These are phyloP conservation scores for Schizopora paradoxa DNA, from an alignment of 1,284 basidiomycete species.

Conservation along the genomic window DNA sequence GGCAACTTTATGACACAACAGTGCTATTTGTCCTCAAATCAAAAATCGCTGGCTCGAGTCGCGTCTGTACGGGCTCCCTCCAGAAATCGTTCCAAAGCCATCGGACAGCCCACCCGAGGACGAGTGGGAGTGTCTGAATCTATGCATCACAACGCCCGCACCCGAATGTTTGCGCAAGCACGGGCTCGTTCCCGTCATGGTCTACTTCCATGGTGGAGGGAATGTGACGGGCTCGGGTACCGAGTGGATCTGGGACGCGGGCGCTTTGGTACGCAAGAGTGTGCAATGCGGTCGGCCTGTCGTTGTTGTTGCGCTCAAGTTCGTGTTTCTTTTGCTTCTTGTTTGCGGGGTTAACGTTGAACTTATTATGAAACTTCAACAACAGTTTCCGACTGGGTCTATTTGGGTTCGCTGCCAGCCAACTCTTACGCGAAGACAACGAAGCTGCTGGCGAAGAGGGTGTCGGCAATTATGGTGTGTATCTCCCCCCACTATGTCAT, in stretches of 20 bases:
- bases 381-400: slow-evolving; percentile 68
- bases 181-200: slow-evolving; percentile 59
- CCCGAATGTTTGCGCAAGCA: slow-evolving; percentile 28
- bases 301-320: slow-evolving; percentile 73
- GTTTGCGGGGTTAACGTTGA: slow-evolving; percentile 18
- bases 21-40: slow-evolving; percentile 71
- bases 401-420: slow-evolving; percentile 64
- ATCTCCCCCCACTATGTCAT: slow-evolving; percentile 4
- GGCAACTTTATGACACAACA: too few relatives aligned
- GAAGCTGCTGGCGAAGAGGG: slow-evolving; percentile 55
- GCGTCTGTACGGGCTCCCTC: slow-evolving; percentile 53
- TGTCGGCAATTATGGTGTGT: slow-evolving; percentile 69
- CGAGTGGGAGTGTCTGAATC: slow-evolving; percentile 71
- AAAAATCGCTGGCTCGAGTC: slow-evolving; percentile 48
- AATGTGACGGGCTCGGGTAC: slow-evolving; percentile 62
- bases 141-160: slow-evolving; percentile 70
- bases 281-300: slow-evolving; percentile 55
- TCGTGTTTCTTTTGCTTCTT: slow-evolving; percentile 29
- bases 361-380: slow-evolving; percentile 17
- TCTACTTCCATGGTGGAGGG: slow-evolving; percentile 74
- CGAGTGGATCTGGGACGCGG: slow-evolving; percentile 70
- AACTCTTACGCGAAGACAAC: slow-evolving; percentile 61
- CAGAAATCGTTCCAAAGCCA: slow-evolving; percentile 48
- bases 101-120: slow-evolving; percentile 44
- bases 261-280: slow-evolving; percentile 61